phyloP scores from a whole-genome alignment of 225 moss, liverwort and hornwort genomes.

The Bryum argenteum region DNA sequence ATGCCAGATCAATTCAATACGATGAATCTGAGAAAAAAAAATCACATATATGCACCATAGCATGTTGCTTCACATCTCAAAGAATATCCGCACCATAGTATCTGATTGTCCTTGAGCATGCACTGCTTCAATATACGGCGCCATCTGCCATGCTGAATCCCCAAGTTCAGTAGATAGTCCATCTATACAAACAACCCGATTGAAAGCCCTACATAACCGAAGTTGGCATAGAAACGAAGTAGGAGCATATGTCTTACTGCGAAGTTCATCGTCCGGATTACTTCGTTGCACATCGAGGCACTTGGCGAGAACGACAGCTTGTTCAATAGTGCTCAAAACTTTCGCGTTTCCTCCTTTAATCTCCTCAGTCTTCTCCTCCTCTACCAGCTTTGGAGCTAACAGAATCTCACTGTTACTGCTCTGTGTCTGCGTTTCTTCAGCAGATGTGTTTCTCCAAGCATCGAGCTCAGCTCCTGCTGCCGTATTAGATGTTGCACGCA shows the following conservation, averaged over 20 bases:
- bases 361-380: constrained; percentile 38
- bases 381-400: constrained; percentile 76
- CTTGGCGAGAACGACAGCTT: constrained; percentile 84
- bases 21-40: not conserved
- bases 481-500: constrained; percentile 60
- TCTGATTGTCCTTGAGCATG: constrained; percentile 74
- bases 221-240: not conserved
- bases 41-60: not conserved
- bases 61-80: constrained; percentile 19
- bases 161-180: constrained; percentile 6
- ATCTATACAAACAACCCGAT: not conserved
- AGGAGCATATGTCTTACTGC: constrained; percentile 57
- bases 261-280: constrained; percentile 93
- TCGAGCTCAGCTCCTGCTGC: constrained; percentile 49
- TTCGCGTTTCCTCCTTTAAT: constrained; percentile 39
- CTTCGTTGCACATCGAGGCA: constrained; percentile 87
- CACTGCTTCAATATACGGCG: constrained; percentile 94
- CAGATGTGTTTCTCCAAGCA: constrained; percentile 50
- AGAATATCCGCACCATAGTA: constrained; percentile 62
- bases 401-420: constrained; percentile 60
- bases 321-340: constrained; percentile 73
- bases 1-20: not conserved
- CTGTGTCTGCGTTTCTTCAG: constrained; percentile 27
- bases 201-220: constrained; percentile 12
- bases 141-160: constrained; percentile 93